A percentile compares a stretch with the other conserved stretches of the same genome.
phyloP scores from a whole-genome alignment of 2,329 filamentous ascomycete species.

The Colletotrichum eremochloae region DNA sequence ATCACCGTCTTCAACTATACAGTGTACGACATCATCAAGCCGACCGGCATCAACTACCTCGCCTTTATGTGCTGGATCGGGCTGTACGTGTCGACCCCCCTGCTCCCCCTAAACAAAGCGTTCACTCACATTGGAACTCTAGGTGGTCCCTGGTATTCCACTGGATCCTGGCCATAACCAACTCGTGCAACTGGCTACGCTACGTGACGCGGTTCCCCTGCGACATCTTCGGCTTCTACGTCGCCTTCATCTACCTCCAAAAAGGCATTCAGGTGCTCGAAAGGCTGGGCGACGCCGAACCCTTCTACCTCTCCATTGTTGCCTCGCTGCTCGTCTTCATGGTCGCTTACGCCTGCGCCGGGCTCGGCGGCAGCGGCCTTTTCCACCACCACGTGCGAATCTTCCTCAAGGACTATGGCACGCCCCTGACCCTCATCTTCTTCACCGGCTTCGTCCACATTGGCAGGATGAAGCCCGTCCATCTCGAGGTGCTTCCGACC shows the following conservation, averaged over 20 bases:
- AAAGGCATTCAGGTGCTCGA: slow-evolving; percentile 90
- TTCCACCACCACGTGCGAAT: slow-evolving; percentile 82
- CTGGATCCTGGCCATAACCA: slow-evolving; percentile 85
- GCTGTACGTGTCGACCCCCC: slow-evolving; percentile 64
- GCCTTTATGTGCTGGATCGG: slow-evolving; percentile 95
- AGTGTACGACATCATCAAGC: slow-evolving; percentile 87
- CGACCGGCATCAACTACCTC: slow-evolving; percentile 84
- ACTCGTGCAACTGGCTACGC: slow-evolving; percentile 88
- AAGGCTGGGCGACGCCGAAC: slow-evolving; percentile 74
- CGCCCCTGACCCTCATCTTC: slow-evolving; percentile 85
- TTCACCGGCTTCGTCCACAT: slow-evolving; percentile 92
- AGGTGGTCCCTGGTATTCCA: slow-evolving; percentile 89
- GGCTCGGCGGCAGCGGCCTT: slow-evolving; percentile 77
- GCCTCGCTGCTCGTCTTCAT: slow-evolving; percentile 83
- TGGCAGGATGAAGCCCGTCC: slow-evolving; percentile 81
- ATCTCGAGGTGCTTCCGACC: slow-evolving; percentile 80
- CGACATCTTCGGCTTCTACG: slow-evolving; percentile 95
- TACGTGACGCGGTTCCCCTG: slow-evolving; percentile 94
- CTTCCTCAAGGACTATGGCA: slow-evolving; percentile 92
- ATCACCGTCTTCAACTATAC: slow-evolving; percentile 97
- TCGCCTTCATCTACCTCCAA: slow-evolving; percentile 91
- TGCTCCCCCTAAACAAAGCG: not conserved
- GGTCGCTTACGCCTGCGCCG: slow-evolving; percentile 79
- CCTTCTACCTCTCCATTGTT: slow-evolving; percentile 84
- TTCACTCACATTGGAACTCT: slow-evolving; percentile 6